A percentile compares a stretch with the other conserved stretches of the same genome.
Evolutionary conservation across 495 filamentous ascomycete genomes (phyloP).

Genomic region (Talaromyces trachyspermus): DNA sequence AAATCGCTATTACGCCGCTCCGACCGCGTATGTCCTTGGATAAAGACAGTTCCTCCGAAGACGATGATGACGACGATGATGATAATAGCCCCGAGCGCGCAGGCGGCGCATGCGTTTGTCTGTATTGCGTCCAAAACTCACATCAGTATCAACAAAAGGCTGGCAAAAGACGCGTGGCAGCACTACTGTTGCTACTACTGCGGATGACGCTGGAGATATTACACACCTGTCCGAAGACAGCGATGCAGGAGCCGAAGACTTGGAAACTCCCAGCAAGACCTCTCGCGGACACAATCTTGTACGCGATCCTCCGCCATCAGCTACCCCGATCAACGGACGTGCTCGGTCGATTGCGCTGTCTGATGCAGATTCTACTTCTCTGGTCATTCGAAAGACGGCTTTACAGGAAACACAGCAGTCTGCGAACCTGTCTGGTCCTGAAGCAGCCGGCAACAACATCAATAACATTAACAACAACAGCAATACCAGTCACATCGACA

Average conservation of each 20-base stretch:
- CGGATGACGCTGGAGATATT: constrained; percentile 16
- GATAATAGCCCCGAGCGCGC: constrained; percentile 15
- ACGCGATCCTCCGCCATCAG: constrained; percentile 33
- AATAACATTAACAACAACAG: constrained; percentile 33
- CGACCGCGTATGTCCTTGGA: constrained; percentile 17
- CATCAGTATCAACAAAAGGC: constrained; percentile 30
- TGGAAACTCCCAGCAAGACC: constrained; percentile 43
- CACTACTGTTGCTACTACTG: constrained; percentile 10
- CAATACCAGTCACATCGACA: constrained; percentile 36
- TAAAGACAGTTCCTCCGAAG: constrained; percentile 23
- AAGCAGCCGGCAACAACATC: constrained; percentile 22
- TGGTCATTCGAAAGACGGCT: constrained; percentile 26
- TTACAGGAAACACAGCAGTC: constrained; percentile 28
- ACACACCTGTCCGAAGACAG: constrained; percentile 22
- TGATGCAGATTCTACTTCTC: constrained; percentile 21
- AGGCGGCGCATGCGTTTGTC: constrained; percentile 38
- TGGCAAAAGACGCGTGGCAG: constrained; percentile 40
- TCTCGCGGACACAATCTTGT: constrained; percentile 33
- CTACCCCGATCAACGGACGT: constrained; percentile 7
- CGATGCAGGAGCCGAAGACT: constrained; percentile 34
- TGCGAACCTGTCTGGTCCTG: constrained; percentile 18
- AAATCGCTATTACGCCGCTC: constrained; percentile 29
- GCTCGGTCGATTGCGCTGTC: constrained; percentile 31
- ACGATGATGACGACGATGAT: background rate
- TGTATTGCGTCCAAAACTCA: constrained; percentile 43